Evolutionary conservation across 257 asterid genomes (phyloP), one percentile per base, ranked within the genome.

Genomic region (Leptodermis oblonga): DNA sequence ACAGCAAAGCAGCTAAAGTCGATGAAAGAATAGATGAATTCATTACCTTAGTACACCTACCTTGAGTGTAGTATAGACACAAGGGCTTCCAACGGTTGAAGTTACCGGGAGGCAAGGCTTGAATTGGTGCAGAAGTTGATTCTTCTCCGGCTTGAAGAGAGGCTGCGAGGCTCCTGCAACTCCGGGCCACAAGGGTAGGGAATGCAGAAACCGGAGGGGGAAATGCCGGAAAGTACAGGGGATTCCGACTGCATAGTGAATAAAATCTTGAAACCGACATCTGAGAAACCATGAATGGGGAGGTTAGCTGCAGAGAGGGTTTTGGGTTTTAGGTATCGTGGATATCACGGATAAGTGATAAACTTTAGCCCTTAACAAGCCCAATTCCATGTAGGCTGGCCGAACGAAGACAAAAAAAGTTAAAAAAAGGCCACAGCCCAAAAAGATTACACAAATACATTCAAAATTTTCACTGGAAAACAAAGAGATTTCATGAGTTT

Each of bases 31-130:
- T 36, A 13, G 23, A n/a, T 62, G 23, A 43, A 26, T 25, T 5
- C 31, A 46, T 75, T 86, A 90, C 99, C 99, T 73, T 91, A 49
- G 93, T 87, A 85, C 99, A 94, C 82, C 75, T 86, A 39, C 83
- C 92, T 72, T 91, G 99, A 30, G 96, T 82, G 81, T 81, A 79
- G 65, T 89, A 94, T 76, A 94, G 80, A 75, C 99, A 94, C 77
- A 81, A 77, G 11, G 99, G 99, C 72, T 84, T 94, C 99, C 99
- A 93, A 4, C 73, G 79, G 26, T 51, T 73, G 76, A 51, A 67
- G 66, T 69, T 39, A 55, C 23, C 59, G 15, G 65, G 56, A 5
- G 77, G 52, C 49, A 67, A 25, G 52, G 61, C 48, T 73, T 82
- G 67, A 78, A 69, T 70, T 65, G 79, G 41, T 46, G 68, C 45